A percentile compares a stretch with the other conserved stretches of the same genome.
Conservation (phyloP, 2,329 filamentous ascomycete genomes). For the Aspergillus phoenicis region DNA sequence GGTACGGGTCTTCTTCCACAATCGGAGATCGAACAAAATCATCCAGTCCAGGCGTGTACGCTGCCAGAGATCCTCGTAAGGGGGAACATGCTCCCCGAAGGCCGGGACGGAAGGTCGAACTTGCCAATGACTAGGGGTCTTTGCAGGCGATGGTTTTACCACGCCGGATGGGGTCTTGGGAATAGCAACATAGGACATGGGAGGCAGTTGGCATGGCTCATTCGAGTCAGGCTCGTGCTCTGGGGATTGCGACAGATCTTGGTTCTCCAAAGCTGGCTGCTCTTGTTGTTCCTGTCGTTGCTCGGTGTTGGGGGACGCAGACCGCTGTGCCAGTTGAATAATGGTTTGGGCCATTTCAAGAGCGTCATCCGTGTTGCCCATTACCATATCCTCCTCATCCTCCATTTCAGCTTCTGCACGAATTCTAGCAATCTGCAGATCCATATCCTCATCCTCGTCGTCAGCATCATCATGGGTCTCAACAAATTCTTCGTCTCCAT, state of each 20-base stretch:
- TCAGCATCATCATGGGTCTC: conserved; percentile 47
- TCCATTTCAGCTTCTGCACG: conserved; percentile 21
- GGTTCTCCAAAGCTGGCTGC: conserved; percentile 1
- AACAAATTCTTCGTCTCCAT: conserved; percentile 51
- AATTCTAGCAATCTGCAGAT: conserved; percentile 26
- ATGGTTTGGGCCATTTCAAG: conserved; percentile 77
- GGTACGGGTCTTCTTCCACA: conserved; percentile 95
- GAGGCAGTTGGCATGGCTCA: conserved; percentile 21
- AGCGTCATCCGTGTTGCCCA: conserved; percentile 62
- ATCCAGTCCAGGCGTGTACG: conserved; percentile 91
- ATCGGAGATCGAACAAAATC: conserved; percentile 86
- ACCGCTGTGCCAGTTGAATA: conserved; percentile 67
- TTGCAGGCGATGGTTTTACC: conserved; percentile 47
- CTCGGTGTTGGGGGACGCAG: conserved; percentile 1
- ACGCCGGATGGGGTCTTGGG: conserved; percentile 73
- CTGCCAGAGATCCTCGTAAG: conserved; percentile 85
- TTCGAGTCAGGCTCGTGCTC: conserved; percentile 18
- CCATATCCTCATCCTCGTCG: conserved; percentile 48
- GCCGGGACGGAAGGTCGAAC: conserved; percentile 73
- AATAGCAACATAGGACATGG: conserved; percentile 58
- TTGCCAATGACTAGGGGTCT: conserved; percentile 76
- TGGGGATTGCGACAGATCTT: conserved; percentile 12
- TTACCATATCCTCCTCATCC: conserved; percentile 55
- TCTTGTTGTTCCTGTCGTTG: conserved; percentile 17
- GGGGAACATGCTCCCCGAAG: conserved; percentile 63